Conservation (phyloP, 2,329 filamentous ascomycete genomes). For the Epichloe sylvatica region DNA sequence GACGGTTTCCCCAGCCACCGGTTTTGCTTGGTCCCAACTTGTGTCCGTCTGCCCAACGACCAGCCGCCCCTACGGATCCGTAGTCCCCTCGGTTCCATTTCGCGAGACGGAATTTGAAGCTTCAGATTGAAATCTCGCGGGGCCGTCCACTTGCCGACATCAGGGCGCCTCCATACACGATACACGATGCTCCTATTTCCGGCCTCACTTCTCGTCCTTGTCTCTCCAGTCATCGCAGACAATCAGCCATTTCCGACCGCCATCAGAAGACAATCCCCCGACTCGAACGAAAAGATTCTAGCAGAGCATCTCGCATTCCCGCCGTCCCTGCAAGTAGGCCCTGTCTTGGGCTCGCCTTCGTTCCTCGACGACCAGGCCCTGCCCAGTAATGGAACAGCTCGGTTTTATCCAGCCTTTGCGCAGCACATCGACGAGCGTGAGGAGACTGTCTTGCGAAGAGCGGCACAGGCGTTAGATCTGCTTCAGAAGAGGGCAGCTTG, state of each 20-base stretch:
- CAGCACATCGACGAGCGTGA: constrained; percentile 25
- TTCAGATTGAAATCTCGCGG: neutral
- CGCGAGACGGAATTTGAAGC: neutral
- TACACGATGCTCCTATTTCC: constrained; percentile 1
- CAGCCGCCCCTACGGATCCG: neutral
- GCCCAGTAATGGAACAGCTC: constrained; percentile 8
- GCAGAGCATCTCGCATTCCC: constrained; percentile 48
- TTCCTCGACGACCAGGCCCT: constrained; percentile 11
- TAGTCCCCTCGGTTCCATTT: too few relatives aligned
- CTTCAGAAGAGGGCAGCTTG: constrained; percentile 51
- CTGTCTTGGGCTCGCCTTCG: constrained; percentile 16
- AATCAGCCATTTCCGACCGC: constrained; percentile 37
- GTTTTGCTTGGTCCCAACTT: neutral
- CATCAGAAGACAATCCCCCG: constrained; percentile 56
- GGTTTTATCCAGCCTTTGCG: constrained; percentile 36
- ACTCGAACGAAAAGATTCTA: constrained; percentile 61
- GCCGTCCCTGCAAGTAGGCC: constrained; percentile 8
- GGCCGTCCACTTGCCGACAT: neutral
- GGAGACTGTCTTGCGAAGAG: constrained; percentile 25
- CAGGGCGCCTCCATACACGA: constrained; percentile 1
- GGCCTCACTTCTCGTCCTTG: constrained; percentile 5
- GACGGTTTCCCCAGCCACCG: neutral
- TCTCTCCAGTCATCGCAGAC: constrained; percentile 23
- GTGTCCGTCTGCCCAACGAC: neutral
- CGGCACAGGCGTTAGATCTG: constrained; percentile 31